Percentiles rank a stretch among this genome's conserved stretches.
Conservation (phyloP, 2,329 filamentous ascomycete genomes). For the Cladosporium sp. region DNA sequence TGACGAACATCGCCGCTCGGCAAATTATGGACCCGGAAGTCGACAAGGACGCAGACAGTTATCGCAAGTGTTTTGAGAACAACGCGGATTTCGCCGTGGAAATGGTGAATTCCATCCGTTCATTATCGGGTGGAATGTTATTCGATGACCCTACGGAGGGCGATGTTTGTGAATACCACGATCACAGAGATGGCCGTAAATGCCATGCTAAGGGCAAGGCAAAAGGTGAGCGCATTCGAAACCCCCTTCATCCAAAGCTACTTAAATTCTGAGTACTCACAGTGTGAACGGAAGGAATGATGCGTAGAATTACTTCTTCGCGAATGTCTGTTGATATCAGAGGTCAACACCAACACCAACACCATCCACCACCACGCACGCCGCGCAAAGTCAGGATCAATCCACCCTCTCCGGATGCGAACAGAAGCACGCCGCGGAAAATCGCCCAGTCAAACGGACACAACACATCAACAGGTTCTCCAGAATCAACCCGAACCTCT, state of each 20-base stretch:
- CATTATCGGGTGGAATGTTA: slow-evolving; percentile 45
- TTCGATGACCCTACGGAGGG: slow-evolving; percentile 49
- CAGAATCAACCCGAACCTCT: not conserved
- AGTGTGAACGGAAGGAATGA: slow-evolving; percentile 12
- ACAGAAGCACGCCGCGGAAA: not conserved
- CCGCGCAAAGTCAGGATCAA: slow-evolving; percentile 7
- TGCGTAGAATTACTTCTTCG: slow-evolving; percentile 6
- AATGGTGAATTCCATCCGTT: slow-evolving; percentile 48
- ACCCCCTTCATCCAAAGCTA: not conserved
- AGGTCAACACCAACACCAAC: not conserved
- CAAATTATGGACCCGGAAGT: slow-evolving; percentile 54
- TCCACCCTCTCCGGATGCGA: not conserved
- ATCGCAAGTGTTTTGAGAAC: slow-evolving; percentile 46
- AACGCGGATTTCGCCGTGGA: slow-evolving; percentile 51
- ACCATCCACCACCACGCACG: slow-evolving; percentile 1
- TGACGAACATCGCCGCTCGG: slow-evolving; percentile 51
- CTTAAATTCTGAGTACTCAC: slow-evolving; percentile 9
- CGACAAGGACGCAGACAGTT: slow-evolving; percentile 45
- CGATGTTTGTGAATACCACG: slow-evolving; percentile 47
- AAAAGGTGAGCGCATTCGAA: not conserved
- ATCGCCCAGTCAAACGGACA: not conserved
- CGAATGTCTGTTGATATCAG: slow-evolving; percentile 9
- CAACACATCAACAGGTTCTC: slow-evolving; percentile 2
- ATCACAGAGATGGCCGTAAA: slow-evolving; percentile 40
- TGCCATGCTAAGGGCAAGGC: slow-evolving; percentile 5